Conservation (phyloP, 1,284 basidiomycete genomes). For the Microbotryum violaceum region DNA sequence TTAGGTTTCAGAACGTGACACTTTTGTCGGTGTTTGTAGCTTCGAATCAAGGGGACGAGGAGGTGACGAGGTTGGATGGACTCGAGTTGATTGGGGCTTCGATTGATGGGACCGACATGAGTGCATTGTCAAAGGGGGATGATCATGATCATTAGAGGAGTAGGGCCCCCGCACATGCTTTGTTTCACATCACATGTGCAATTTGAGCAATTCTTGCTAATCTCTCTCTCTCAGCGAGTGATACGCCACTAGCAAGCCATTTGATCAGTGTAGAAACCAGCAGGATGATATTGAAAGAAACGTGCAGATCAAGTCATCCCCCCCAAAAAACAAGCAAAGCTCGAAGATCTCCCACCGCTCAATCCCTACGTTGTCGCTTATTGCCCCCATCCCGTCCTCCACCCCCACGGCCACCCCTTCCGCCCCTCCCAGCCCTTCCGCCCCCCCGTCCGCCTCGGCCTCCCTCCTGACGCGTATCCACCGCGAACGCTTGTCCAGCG, state of each 20-base stretch:
- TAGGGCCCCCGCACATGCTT: background rate
- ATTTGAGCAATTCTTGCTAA: too few relatives aligned
- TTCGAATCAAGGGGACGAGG: conserved; percentile 33
- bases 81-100: conserved; percentile 32
- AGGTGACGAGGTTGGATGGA: conserved; percentile 32
- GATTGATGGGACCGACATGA: conserved; percentile 29
- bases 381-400: conserved; percentile 33
- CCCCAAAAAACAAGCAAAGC: too few relatives aligned
- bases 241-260: too few relatives aligned
- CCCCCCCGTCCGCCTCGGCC: conserved; percentile 38
- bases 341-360: background rate
- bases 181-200: background rate
- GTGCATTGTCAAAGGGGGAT: conserved; percentile 20
- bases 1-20: conserved; percentile 32
- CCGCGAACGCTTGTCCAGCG: conserved; percentile 45
- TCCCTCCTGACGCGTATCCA: conserved; percentile 41
- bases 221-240: too few relatives aligned
- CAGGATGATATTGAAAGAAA: too few relatives aligned
- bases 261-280: background rate
- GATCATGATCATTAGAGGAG: conserved; percentile 9
- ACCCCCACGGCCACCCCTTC: conserved; percentile 36
- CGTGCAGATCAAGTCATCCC: too few relatives aligned
- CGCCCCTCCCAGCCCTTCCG: conserved; percentile 39
- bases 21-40: conserved; percentile 23
- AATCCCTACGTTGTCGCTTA: conserved; percentile 28